Evolutionary conservation across 2,329 filamentous ascomycete genomes (phyloP).

Genomic region (Zarea fungicola): DNA sequence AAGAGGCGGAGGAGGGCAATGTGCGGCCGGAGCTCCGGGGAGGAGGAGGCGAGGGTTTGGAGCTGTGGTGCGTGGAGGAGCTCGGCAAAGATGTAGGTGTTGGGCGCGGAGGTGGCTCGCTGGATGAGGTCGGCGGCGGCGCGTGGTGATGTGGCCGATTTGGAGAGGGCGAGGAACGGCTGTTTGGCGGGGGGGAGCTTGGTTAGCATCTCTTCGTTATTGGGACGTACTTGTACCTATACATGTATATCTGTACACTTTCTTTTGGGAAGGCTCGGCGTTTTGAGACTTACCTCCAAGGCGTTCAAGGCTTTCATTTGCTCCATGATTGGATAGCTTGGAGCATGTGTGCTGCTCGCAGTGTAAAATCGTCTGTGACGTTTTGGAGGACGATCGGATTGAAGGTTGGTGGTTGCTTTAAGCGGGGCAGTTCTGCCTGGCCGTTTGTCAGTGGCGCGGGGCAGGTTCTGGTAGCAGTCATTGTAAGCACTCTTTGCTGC

Average conservation of each 20-base stretch:
- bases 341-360: slow-evolving; percentile 6
- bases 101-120: slow-evolving; percentile 81
- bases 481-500: not conserved
- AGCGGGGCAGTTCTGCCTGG: slow-evolving; percentile 6
- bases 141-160: slow-evolving; percentile 76
- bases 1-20: slow-evolving; percentile 80
- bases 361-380: slow-evolving; percentile 10
- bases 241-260: too few relatives aligned
- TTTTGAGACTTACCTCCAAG: slow-evolving; percentile 44
- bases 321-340: slow-evolving; percentile 54
- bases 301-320: slow-evolving; percentile 64
- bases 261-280: too few relatives aligned
- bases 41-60: slow-evolving; percentile 55
- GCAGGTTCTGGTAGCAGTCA: not conserved
- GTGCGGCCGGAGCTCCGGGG: slow-evolving; percentile 53
- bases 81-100: slow-evolving; percentile 91
- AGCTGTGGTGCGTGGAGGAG: slow-evolving; percentile 79
- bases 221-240: too few relatives aligned
- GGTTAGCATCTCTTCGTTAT: too few relatives aligned
- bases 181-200: slow-evolving; percentile 41
- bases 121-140: slow-evolving; percentile 81
- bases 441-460: slow-evolving; percentile 13
- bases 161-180: slow-evolving; percentile 86
- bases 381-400: slow-evolving; percentile 12
- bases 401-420: not conserved